Conservation (phyloP, 768 basidiomycete genomes). For the Lentinula edodes region DNA sequence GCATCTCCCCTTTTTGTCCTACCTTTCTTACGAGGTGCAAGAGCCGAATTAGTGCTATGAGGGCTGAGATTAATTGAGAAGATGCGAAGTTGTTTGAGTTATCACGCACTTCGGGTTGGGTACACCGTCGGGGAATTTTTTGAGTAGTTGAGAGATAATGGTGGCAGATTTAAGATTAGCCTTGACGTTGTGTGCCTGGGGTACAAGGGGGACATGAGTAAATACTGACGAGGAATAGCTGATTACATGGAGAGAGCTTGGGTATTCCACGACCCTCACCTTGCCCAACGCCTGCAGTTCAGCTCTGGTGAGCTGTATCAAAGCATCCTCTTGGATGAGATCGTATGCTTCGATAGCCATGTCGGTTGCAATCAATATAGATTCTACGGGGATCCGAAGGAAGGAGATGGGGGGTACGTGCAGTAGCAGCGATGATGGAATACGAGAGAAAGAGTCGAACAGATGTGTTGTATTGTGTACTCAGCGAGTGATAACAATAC, state of each 20-base stretch:
- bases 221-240: not conserved
- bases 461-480: not conserved
- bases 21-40: not conserved
- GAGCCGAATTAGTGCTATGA: not conserved
- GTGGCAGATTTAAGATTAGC: slow-evolving; percentile 1
- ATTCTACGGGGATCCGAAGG: not conserved
- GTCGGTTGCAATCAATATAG: not conserved
- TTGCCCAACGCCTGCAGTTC: slow-evolving; percentile 2
- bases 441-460: not conserved
- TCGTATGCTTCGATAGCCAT: not conserved
- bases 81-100: not conserved
- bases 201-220: not conserved
- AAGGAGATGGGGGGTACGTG: not conserved
- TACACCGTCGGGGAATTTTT: slow-evolving; percentile 5
- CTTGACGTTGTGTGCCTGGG: not conserved
- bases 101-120: not conserved
- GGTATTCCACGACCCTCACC: not conserved
- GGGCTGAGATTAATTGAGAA: not conserved
- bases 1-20: not conserved
- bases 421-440: not conserved
- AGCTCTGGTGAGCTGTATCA: not conserved
- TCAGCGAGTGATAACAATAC: not conserved
- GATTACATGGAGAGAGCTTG: not conserved
- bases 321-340: not conserved
- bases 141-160: not conserved